Evolutionary conservation across 1,284 basidiomycete species (phyloP).

Genomic region (Pterula multifida): DNA sequence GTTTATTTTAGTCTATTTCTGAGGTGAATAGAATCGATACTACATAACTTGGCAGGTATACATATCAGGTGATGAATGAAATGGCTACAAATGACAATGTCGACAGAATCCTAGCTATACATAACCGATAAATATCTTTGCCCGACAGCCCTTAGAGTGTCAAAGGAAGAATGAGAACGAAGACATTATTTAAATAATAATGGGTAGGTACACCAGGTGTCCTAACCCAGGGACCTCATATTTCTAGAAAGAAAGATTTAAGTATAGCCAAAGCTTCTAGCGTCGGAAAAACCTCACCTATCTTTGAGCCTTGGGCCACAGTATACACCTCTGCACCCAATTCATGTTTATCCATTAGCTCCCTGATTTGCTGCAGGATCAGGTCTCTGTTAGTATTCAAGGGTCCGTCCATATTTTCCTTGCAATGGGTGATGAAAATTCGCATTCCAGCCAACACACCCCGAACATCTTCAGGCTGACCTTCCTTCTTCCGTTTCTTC

Average conservation of each 20-base stretch:
- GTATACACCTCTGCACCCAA: conserved; percentile 54
- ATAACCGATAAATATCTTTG: background rate
- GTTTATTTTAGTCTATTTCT: background rate
- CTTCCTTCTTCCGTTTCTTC: conserved; percentile 34
- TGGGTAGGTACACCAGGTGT: no score
- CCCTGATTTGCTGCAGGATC: conserved; percentile 51
- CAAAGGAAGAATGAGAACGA: background rate
- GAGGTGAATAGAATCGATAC: no score
- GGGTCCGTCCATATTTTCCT: conserved; percentile 43
- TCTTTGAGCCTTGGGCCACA: conserved; percentile 61
- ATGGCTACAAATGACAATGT: background rate
- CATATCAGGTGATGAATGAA: background rate
- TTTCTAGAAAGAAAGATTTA: conserved; percentile 11
- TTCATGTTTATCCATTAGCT: conserved; percentile 37
- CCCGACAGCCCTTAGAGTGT: background rate
- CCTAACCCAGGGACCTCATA: conserved; percentile 10
- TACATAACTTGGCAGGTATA: no score
- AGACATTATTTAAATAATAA: no score
- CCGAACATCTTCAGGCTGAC: conserved; percentile 26
- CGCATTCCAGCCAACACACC: conserved; percentile 46
- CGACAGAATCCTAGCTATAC: background rate
- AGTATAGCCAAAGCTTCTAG: background rate
- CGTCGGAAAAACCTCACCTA: conserved; percentile 35
- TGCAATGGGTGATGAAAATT: conserved; percentile 73
- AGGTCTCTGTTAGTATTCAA: conserved; percentile 39